Percentiles rank a stretch among this genome's conserved stretches.
Conservation (phyloP, 371 early-diverging fungal genomes). For the Mucor indicus region DNA sequence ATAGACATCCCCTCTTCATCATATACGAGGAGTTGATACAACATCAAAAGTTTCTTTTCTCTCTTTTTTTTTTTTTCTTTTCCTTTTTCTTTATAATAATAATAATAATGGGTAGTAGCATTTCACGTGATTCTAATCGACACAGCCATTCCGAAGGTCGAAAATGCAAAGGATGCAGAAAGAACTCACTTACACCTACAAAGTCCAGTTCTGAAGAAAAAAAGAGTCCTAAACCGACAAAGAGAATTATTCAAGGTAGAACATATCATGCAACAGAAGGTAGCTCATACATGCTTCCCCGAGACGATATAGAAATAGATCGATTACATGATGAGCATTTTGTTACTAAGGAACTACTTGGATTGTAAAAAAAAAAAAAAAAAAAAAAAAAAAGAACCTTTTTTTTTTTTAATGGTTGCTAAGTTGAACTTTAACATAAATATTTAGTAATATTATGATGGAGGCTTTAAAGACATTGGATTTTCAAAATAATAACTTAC, state of each 20-base stretch:
- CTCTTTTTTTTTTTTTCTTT: not conserved
- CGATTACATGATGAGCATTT: constrained; percentile 40
- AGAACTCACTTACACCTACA: not conserved
- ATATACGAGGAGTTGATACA: too few relatives aligned
- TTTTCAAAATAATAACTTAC: constrained; percentile 23
- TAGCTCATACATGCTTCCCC: constrained; percentile 37
- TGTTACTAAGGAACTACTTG: constrained; percentile 35
- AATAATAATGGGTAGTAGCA: constrained; percentile 13
- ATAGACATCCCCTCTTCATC: too few relatives aligned
- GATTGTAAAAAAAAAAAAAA: constrained; percentile 37
- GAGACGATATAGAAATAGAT: constrained; percentile 41
- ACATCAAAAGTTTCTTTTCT: constrained; percentile 4
- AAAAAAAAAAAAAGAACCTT: too few relatives aligned
- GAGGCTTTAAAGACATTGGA: constrained; percentile 25
- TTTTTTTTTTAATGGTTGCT: too few relatives aligned
- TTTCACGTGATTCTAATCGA: constrained; percentile 7
- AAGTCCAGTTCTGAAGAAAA: not conserved
- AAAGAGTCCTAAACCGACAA: not conserved
- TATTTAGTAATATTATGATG: constrained; percentile 32
- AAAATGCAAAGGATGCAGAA: not conserved
- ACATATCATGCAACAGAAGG: constrained; percentile 27
- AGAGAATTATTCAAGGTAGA: constrained; percentile 26
- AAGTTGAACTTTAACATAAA: not conserved
- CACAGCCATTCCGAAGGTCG: not conserved
- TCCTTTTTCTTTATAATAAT: not conserved